A percentile compares a stretch with the other conserved stretches of the same genome.
These are phyloP conservation scores for Rhodocollybia butyracea DNA, from an alignment of 768 basidiomycete genomes.

Conservation along the genomic window DNA sequence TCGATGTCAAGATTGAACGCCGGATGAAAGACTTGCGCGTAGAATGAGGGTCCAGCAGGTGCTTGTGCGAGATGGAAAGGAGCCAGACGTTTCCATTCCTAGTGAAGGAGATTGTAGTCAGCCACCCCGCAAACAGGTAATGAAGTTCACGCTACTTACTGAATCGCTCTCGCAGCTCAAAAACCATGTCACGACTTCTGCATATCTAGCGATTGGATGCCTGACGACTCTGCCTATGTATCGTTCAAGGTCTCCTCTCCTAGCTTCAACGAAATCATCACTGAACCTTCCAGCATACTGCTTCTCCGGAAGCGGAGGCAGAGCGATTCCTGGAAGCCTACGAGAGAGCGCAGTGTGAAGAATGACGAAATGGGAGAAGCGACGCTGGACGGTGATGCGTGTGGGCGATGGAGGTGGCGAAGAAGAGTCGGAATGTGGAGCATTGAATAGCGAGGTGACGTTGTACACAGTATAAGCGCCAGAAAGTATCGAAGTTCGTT, in stretches of 20 bases:
- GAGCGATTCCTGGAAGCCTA: conserved; percentile 72
- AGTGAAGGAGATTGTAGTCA: too few species aligned
- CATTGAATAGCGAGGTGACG: conserved; percentile 55
- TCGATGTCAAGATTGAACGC: conserved; percentile 78
- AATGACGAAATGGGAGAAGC: conserved; percentile 83
- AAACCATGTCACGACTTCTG: conserved; percentile 79
- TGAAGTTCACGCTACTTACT: too few species aligned
- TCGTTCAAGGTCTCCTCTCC: conserved; percentile 68
- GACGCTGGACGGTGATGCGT: too few species aligned
- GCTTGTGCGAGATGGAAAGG: conserved; percentile 59
- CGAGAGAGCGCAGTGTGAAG: too few species aligned
- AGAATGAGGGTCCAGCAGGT: conserved; percentile 73
- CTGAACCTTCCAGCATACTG: conserved; percentile 81
- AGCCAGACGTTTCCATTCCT: conserved; percentile 73
- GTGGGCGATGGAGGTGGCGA: too few species aligned
- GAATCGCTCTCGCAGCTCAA: conserved; percentile 76
- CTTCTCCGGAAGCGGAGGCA: conserved; percentile 84
- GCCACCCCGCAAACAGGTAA: too few species aligned
- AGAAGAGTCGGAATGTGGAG: not conserved
- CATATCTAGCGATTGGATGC: conserved; percentile 75
- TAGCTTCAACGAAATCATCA: conserved; percentile 15
- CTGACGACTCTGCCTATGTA: conserved; percentile 68
- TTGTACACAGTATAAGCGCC: conserved; percentile 74
- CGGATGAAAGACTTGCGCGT: conserved; percentile 78
- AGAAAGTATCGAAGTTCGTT: conserved; percentile 60